Percentiles rank a stretch among this genome's conserved stretches.
Conservation (phyloP, 352 stramenopile genomes). For the Globisporangium paddicum region DNA sequence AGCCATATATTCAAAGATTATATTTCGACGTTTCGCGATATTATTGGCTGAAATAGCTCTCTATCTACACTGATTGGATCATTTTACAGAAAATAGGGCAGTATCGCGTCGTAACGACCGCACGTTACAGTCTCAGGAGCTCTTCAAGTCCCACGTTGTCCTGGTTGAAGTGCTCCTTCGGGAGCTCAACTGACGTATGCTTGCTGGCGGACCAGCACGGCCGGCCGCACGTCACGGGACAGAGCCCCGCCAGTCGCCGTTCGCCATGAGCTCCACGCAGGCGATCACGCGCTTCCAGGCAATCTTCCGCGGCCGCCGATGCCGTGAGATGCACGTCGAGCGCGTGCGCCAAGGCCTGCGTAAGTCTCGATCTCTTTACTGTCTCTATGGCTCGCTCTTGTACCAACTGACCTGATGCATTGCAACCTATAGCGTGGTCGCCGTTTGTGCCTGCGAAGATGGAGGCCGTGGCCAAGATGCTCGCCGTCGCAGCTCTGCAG, state of each 20-base stretch:
- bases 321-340: slow-evolving; percentile 47
- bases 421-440: slow-evolving; percentile 58
- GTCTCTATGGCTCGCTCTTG: neutral
- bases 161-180: slow-evolving; percentile 4
- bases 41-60: slow-evolving; percentile 2
- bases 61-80: too few species aligned
- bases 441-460: slow-evolving; percentile 61
- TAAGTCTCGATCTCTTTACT: slow-evolving; percentile 9
- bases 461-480: slow-evolving; percentile 49
- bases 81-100: too few species aligned
- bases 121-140: too few species aligned
- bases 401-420: too few species aligned
- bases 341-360: slow-evolving; percentile 45
- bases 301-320: slow-evolving; percentile 45
- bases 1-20: neutral
- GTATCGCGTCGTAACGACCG: neutral
- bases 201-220: neutral
- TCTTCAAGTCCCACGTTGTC: neutral
- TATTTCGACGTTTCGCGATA: too few species aligned
- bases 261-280: slow-evolving; percentile 4
- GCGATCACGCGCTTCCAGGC: slow-evolving; percentile 45
- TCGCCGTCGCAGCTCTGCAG: slow-evolving; percentile 33
- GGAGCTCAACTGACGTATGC: neutral
- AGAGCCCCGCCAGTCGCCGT: too few species aligned
- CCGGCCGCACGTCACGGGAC: too few species aligned